phyloP scores from a whole-genome alignment of 2,329 filamentous ascomycete species.

The Claviceps sp. region DNA sequence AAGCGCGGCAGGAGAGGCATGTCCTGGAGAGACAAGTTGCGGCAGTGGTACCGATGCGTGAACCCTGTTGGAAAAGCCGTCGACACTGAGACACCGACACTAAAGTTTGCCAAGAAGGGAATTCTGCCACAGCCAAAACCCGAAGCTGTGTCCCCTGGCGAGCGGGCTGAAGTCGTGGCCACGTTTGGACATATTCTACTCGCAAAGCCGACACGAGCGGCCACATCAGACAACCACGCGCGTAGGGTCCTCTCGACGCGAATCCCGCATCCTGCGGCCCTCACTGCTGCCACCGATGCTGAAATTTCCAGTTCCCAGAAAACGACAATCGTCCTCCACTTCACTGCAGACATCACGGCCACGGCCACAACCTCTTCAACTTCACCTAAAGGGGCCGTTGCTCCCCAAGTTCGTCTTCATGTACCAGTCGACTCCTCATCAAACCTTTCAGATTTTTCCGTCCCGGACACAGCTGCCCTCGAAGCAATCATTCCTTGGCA shows the following conservation, averaged over 20 bases:
- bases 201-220: constrained; percentile 7
- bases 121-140: not conserved
- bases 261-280: constrained; percentile 32
- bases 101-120: not conserved
- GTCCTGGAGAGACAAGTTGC: constrained; percentile 22
- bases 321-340: constrained; percentile 31
- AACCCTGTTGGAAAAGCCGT: constrained; percentile 7
- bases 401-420: constrained; percentile 14
- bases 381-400: not conserved
- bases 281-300: constrained; percentile 24
- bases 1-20: constrained; percentile 19
- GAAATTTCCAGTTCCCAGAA: constrained; percentile 13
- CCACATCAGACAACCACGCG: not conserved
- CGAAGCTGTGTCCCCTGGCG: not conserved
- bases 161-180: constrained; percentile 18
- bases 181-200: constrained; percentile 40
- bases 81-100: not conserved
- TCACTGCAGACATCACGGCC: constrained; percentile 22
- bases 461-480: constrained; percentile 19
- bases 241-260: constrained; percentile 29
- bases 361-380: not conserved
- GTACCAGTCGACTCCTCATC: constrained; percentile 18
- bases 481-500: constrained; percentile 16
- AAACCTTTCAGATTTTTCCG: constrained; percentile 15
- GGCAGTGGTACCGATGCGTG: constrained; percentile 18